A percentile compares a stretch with the other conserved stretches of the same genome.
Evolutionary conservation across 176 grass and related monocot genomes (phyloP).

Genomic region (Alloteropsis semialata): DNA sequence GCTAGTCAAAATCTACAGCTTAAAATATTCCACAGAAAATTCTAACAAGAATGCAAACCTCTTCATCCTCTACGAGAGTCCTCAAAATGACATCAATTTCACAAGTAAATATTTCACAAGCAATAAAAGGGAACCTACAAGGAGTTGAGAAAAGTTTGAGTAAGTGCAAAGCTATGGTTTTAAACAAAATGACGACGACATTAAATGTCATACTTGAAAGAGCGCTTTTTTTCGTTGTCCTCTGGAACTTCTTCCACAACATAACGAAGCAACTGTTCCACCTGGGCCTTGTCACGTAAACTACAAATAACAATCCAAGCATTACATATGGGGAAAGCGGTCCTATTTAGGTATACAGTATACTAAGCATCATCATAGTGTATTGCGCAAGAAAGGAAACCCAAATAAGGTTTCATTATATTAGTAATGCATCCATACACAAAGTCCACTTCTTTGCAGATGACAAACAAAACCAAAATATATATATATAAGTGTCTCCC

Average conservation of each 20-base stretch:
- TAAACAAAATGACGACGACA: slow-evolving; percentile 7
- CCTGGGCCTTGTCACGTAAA: slow-evolving; percentile 87
- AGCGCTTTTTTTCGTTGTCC: slow-evolving; percentile 83
- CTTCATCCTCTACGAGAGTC: slow-evolving; percentile 90
- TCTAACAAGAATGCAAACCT: slow-evolving; percentile 46
- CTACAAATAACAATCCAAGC: slow-evolving; percentile 42
- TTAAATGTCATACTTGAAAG: slow-evolving; percentile 71
- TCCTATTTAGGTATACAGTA: neutral
- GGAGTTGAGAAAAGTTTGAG: neutral
- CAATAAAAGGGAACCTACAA: slow-evolving; percentile 96
- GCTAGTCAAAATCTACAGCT: neutral
- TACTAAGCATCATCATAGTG: neutral
- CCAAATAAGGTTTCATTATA: neutral
- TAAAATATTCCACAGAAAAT: slow-evolving; percentile 4
- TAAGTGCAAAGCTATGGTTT: neutral
- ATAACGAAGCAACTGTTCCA: slow-evolving; percentile 91
- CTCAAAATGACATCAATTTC: slow-evolving; percentile 97
- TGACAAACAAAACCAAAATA: slow-evolving; percentile 9
- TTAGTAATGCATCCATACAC: neutral
- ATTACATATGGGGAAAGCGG: slow-evolving; percentile 4
- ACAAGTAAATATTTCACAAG: slow-evolving; percentile 98
- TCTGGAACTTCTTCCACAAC: slow-evolving; percentile 88
- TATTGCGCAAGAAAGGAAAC: neutral
- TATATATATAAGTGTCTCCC: neutral
- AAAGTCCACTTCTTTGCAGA: neutral